Evolutionary conservation across 192 early-diverging fungal species (phyloP), one percentile per base, ranked within the genome.

Genomic region (Entomortierella beljakovae): DNA sequence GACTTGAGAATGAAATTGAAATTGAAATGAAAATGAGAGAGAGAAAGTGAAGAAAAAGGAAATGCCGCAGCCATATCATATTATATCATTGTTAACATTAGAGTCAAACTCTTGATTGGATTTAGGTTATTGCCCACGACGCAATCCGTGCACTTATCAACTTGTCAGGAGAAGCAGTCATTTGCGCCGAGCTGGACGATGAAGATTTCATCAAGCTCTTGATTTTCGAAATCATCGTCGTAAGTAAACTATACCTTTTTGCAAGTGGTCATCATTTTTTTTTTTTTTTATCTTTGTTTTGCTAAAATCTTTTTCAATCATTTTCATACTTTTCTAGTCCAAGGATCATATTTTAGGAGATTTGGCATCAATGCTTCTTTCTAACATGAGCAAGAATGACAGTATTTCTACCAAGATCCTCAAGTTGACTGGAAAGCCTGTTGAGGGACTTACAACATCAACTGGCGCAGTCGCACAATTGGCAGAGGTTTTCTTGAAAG

Each of bases 361-460:
- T 81, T 82, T 94, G 32, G 93, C 86, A 46, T 93, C 92, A 64
- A 96, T 98, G 95, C 84, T 97, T 16, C 76, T 98, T 28, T 97
- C 96, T 62, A 98, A 98, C 77, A 81, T 97, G 60, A 90, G 95
- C 50, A 96, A 97, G 64, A 57, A 86, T 60, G 91, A 89, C 46
- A 42, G 59, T 3, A 83, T 91, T 26, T 82, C 88, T 53, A 62
- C 73, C 13, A 88, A 88, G 63, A 75, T 97, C 20, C 53, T 94
- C 11, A 58, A 81, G 20, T 16, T 76, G 43, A 56, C 61, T 7
- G 68, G 57, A 35, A 65, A 82, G 35, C 67, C 82, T n/a, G 37
- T 83, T 28, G 64, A 80, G 43, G 65, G 58, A 38, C 58, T 84
- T 10, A 87, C 82, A 32, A 82, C 72, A 46, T 89, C 85, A 26